A percentile compares a stretch with the other conserved stretches of the same genome.
Evolutionary conservation across 2,329 filamentous ascomycete genomes (phyloP).

Genomic region (Fusarium ramigenum): DNA sequence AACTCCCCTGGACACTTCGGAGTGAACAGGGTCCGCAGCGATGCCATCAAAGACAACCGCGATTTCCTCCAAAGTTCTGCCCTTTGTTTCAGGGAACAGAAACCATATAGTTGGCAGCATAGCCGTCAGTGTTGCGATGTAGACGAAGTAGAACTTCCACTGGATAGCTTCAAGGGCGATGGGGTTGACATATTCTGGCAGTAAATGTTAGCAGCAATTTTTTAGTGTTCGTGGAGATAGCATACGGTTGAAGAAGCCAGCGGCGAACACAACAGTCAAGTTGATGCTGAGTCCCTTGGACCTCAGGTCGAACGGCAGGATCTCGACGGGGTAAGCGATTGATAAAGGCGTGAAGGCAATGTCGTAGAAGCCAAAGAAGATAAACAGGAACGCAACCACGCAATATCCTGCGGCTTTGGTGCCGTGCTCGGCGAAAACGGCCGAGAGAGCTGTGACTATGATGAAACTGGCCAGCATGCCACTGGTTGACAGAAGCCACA

Average conservation of each 20-base stretch:
- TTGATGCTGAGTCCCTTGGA: constrained; percentile 27
- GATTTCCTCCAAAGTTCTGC: constrained; percentile 25
- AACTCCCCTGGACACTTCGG: not conserved
- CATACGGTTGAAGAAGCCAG: constrained; percentile 19
- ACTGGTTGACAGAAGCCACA: constrained; percentile 1
- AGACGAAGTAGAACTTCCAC: constrained; percentile 30
- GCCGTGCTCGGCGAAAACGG: not conserved
- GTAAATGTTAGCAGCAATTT: not conserved
- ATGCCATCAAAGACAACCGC: constrained; percentile 14
- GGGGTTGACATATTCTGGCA: constrained; percentile 22
- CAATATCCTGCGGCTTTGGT: constrained; percentile 7
- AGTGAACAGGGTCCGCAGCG: not conserved
- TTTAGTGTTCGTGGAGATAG: rapidly evolving
- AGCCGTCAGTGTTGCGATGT: constrained; percentile 7
- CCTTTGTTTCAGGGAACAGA: constrained; percentile 27
- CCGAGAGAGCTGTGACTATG: constrained; percentile 10
- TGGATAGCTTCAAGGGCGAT: constrained; percentile 19
- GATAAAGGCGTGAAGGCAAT: constrained; percentile 17
- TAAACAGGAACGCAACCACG: constrained; percentile 18
- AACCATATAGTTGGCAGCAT: constrained; percentile 17
- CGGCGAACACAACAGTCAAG: constrained; percentile 8
- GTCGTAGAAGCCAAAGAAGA: constrained; percentile 30
- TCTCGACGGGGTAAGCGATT: constrained; percentile 23
- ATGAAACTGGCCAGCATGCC: constrained; percentile 25
- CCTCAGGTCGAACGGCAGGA: constrained; percentile 14